Conservation (phyloP, 2,329 filamentous ascomycete genomes). For the Colletotrichum liaoningense region DNA sequence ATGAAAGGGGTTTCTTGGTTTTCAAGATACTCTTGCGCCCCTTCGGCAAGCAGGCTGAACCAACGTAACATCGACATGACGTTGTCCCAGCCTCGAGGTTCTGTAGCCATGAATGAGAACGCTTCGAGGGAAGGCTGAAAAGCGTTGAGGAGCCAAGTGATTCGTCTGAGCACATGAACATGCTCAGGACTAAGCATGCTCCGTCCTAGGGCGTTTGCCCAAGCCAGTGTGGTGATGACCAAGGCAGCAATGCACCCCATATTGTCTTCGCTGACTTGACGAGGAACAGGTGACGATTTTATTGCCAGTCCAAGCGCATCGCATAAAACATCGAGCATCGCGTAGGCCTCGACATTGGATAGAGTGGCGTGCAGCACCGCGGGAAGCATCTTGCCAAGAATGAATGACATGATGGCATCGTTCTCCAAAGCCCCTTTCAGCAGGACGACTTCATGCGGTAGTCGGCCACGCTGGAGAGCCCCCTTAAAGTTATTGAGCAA, state of each 20-base stretch:
- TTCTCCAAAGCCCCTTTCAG: conserved; percentile 62
- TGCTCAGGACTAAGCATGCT: conserved; percentile 36
- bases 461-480: conserved; percentile 60
- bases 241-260: conserved; percentile 43
- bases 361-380: conserved; percentile 57
- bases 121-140: conserved; percentile 37
- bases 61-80: conserved; percentile 8
- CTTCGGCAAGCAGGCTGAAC: conserved; percentile 21
- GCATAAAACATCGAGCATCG: conserved; percentile 63
- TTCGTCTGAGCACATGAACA: conserved; percentile 39
- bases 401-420: conserved; percentile 56
- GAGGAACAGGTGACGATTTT: conserved; percentile 46
- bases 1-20: neutral
- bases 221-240: conserved; percentile 39
- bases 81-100: conserved; percentile 14
- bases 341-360: conserved; percentile 51
- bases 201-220: conserved; percentile 31
- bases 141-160: conserved; percentile 35
- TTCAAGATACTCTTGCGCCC: conserved; percentile 25
- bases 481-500: conserved; percentile 69
- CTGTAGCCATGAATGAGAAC: conserved; percentile 24
- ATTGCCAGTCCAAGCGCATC: conserved; percentile 54
- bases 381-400: conserved; percentile 65
- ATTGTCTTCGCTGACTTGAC: conserved; percentile 49
- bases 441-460: conserved; percentile 59